These are phyloP conservation scores for Gracilaria vermiculophylla DNA, from an alignment of 23 red algal species.

Conservation along the genomic window DNA sequence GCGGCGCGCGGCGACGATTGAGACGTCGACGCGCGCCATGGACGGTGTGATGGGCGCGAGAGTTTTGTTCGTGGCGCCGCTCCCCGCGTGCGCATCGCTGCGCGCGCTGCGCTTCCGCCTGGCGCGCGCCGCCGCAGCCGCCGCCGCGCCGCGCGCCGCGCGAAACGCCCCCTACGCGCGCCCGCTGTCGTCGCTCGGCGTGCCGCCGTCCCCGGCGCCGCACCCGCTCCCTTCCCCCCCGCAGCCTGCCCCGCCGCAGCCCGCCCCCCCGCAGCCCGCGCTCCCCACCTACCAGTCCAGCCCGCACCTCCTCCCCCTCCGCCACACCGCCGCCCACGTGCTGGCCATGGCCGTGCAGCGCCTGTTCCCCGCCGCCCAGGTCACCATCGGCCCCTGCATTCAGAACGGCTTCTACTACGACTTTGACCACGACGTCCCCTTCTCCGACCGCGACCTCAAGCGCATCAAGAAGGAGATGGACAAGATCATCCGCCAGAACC, in stretches of 20 bases:
- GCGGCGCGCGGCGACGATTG: no score
- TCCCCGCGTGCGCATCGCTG: not conserved
- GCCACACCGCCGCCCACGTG: constrained; percentile 93
- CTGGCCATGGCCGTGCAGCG: constrained; percentile 99
- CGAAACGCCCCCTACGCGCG: not conserved
- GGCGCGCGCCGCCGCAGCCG: no score
- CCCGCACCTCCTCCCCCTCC: constrained; percentile 74
- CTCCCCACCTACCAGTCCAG: constrained; percentile 87
- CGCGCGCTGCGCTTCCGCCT: not conserved
- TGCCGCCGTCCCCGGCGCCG: not conserved
- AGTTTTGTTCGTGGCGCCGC: not conserved
- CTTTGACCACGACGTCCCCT: constrained; percentile 77
- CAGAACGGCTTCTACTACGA: constrained; percentile 99
- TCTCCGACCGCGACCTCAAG: constrained; percentile 86
- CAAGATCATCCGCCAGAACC: constrained; percentile 86
- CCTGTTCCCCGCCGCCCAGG: constrained; percentile 91
- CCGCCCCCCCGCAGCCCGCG: not conserved
- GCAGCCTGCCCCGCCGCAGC: not conserved
- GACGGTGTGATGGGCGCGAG: no score
- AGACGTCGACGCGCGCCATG: no score
- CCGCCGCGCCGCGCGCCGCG: not conserved
- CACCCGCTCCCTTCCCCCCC: not conserved
- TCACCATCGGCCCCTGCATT: constrained; percentile 99
- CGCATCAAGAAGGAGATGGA: constrained; percentile 97
- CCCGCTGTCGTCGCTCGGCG: not conserved